Evolutionary conservation across 768 basidiomycete genomes (phyloP).

Genomic region (Lanmaoa pseudosensibilis): DNA sequence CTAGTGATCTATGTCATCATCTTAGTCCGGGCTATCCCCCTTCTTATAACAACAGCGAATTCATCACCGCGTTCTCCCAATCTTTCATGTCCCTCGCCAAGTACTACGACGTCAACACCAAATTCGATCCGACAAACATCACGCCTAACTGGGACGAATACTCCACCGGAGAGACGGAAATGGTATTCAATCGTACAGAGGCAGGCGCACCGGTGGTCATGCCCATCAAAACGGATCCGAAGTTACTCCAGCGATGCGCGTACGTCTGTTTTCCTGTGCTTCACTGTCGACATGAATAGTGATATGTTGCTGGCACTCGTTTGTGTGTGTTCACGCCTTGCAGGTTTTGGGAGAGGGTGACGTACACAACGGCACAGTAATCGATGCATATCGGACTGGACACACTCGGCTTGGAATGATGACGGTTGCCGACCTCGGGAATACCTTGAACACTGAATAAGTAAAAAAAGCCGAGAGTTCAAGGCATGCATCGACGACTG

Average conservation of each 20-base stretch:
- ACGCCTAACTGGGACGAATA: constrained; percentile 17
- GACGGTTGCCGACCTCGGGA: no score
- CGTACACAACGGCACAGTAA: constrained; percentile 11
- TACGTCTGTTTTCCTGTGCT: background rate
- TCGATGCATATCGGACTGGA: background rate
- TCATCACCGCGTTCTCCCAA: constrained; percentile 29
- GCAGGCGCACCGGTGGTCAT: background rate
- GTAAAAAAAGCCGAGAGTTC: no score
- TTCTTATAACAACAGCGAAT: constrained; percentile 28
- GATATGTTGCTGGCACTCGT: background rate
- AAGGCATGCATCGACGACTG: no score
- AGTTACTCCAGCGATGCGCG: constrained; percentile 9
- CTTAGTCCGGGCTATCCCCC: constrained; percentile 1
- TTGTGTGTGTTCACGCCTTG: background rate
- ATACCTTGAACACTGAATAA: no score
- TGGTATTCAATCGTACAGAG: constrained; percentile 16
- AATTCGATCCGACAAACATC: constrained; percentile 16
- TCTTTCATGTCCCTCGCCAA: constrained; percentile 27
- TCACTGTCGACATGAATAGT: no score
- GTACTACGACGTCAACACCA: constrained; percentile 24
- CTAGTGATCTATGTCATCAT: background rate
- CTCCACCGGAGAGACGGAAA: constrained; percentile 5
- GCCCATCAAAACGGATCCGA: constrained; percentile 4
- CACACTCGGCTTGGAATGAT: background rate
- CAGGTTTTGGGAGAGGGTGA: constrained; percentile 20